Conservation (phyloP, 169 alveolate species). For the Eimeria necatrix region DNA sequence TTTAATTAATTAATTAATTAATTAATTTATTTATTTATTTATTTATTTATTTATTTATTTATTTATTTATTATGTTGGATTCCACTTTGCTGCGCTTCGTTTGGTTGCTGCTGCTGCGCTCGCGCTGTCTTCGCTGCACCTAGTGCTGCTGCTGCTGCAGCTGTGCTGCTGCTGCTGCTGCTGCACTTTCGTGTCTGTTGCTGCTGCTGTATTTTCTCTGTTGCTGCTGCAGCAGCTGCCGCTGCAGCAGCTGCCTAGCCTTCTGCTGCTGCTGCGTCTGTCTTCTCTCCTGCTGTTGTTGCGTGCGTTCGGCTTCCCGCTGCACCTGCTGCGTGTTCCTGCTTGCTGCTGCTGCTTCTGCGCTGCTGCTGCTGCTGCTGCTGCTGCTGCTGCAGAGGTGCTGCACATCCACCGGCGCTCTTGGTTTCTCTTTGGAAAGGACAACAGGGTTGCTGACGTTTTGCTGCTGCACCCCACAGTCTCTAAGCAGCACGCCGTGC, state of each 20-base stretch:
- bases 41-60: background rate
- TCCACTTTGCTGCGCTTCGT: background rate
- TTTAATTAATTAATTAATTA: background rate
- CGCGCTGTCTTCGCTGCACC: too few species aligned
- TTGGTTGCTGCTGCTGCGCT: background rate
- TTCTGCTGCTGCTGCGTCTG: too few species aligned
- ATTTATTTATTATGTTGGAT: background rate
- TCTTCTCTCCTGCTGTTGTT: too few species aligned
- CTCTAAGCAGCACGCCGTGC: slow-evolving; percentile 98
- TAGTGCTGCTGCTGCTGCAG: too few species aligned
- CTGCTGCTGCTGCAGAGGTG: slow-evolving; percentile 82
- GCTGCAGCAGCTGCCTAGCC: too few species aligned
- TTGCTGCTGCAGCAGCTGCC: too few species aligned
- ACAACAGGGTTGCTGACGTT: slow-evolving; percentile 94
- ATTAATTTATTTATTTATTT: background rate
- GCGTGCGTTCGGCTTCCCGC: slow-evolving; percentile 33
- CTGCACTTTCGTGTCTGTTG: too few species aligned
- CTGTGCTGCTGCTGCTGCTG: too few species aligned
- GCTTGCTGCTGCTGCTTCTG: too few species aligned
- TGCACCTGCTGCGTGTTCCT: background rate
- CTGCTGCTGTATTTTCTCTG: too few species aligned
- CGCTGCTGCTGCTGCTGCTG: too few species aligned
- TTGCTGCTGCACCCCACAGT: slow-evolving; percentile 91
- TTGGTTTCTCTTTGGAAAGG: slow-evolving; percentile 95
- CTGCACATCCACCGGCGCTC: slow-evolving; percentile 87